Evolutionary conservation across 305 asterid species (phyloP).

Genomic region (Solanum hybrid): DNA sequence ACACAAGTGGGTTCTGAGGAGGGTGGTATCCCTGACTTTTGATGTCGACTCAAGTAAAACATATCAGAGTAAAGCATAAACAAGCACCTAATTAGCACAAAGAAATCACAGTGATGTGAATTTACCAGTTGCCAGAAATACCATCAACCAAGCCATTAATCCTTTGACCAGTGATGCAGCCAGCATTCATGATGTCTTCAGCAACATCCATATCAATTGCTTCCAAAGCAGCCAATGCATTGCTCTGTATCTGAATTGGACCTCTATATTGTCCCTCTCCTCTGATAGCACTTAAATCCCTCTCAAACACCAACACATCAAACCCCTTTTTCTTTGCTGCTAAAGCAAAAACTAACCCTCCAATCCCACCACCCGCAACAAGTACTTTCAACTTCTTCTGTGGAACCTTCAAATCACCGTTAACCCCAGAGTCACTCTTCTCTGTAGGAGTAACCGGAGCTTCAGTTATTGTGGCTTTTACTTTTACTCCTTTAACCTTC

Average conservation of each 20-base stretch:
- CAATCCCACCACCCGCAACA: slow-evolving; percentile 96
- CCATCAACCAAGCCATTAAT: slow-evolving; percentile 92
- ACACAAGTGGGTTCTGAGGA: not conserved
- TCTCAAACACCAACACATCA: slow-evolving; percentile 84
- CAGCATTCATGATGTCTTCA: slow-evolving; percentile 58
- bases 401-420: slow-evolving; percentile 4
- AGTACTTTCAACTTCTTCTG: slow-evolving; percentile 56
- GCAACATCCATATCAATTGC: slow-evolving; percentile 93
- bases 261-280: slow-evolving; percentile 97
- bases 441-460: slow-evolving; percentile 3
- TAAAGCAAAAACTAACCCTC: slow-evolving; percentile 84
- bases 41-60: not conserved
- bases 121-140: slow-evolving; percentile 78
- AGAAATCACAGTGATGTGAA: not conserved
- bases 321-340: slow-evolving; percentile 82
- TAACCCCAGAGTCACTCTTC: not conserved
- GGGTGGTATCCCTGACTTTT: not conserved
- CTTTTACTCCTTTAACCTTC: slow-evolving; percentile 25
- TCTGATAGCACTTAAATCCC: slow-evolving; percentile 85
- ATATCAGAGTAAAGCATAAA: not conserved
- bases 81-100: not conserved
- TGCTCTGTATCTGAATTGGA: slow-evolving; percentile 92
- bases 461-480: slow-evolving; percentile 21
- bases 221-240: slow-evolving; percentile 87
- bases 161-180: slow-evolving; percentile 88